These are phyloP conservation scores for Ustilago curta DNA, from an alignment of 1,284 basidiomycete species.

Conservation along the genomic window DNA sequence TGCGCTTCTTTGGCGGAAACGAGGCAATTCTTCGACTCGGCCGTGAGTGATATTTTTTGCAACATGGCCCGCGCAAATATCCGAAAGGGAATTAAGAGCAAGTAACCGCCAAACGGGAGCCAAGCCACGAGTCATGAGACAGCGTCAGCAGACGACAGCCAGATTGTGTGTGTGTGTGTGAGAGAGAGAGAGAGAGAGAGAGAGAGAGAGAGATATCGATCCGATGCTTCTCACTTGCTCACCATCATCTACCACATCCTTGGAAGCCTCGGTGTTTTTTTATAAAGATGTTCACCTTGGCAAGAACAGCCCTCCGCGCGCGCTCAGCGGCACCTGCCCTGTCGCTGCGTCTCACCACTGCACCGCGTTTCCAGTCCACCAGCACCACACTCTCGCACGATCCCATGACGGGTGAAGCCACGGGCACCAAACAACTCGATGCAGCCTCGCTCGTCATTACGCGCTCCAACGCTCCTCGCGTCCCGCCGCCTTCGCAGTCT, in stretches of 20 bases:
- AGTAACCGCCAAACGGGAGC: slow-evolving; percentile 17
- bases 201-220: too few relatives aligned
- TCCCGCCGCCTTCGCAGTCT: slow-evolving; percentile 42
- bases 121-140: slow-evolving; percentile 38
- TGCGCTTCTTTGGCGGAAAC: neutral
- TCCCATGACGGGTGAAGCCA: slow-evolving; percentile 63
- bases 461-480: slow-evolving; percentile 35
- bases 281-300: slow-evolving; percentile 23
- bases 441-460: slow-evolving; percentile 42
- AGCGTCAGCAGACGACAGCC: neutral
- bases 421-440: slow-evolving; percentile 49
- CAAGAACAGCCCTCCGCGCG: slow-evolving; percentile 38
- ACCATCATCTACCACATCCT: slow-evolving; percentile 1
- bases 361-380: slow-evolving; percentile 30
- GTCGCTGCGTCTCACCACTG: slow-evolving; percentile 3
- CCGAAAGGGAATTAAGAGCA: slow-evolving; percentile 16
- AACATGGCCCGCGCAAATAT: slow-evolving; percentile 22
- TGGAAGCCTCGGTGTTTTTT: neutral
- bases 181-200: too few relatives aligned
- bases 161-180: neutral
- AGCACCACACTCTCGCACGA: slow-evolving; percentile 34
- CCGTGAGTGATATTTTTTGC: slow-evolving; percentile 14
- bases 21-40: slow-evolving; percentile 38
- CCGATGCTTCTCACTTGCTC: too few relatives aligned
- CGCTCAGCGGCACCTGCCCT: slow-evolving; percentile 11